These are phyloP conservation scores for Adiantum capillusveneris DNA, from an alignment of 75 land plant genomes.

Conservation along the genomic window DNA sequence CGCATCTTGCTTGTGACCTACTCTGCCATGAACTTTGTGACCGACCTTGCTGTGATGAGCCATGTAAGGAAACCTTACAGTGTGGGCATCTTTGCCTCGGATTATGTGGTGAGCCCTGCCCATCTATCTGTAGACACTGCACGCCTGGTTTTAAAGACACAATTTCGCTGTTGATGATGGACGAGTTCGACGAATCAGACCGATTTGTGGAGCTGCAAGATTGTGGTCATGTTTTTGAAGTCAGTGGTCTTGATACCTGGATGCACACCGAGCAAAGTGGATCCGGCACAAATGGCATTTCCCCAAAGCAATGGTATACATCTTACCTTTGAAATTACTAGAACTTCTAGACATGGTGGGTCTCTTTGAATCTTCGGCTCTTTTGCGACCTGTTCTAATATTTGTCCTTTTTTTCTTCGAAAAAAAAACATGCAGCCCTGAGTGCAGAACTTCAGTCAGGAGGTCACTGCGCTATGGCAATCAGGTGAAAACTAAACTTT, in stretches of 20 bases:
- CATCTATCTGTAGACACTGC: slow-evolving; percentile 12
- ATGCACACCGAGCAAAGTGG: slow-evolving; percentile 13
- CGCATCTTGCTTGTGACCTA: slow-evolving; percentile 10
- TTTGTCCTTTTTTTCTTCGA: not conserved
- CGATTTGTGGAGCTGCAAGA: slow-evolving; percentile 17
- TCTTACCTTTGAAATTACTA: not conserved
- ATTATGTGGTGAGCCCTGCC: slow-evolving; percentile 21
- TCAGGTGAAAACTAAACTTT: slow-evolving; percentile 11
- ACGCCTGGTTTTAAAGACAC: slow-evolving; percentile 3
- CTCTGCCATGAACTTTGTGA: slow-evolving; percentile 15
- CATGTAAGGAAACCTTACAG: slow-evolving; percentile 7
- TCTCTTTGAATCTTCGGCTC: not conserved
- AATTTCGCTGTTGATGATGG: slow-evolving; percentile 13
- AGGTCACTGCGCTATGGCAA: slow-evolving; percentile 15
- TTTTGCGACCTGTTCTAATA: not conserved
- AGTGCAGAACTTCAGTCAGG: slow-evolving; percentile 12
- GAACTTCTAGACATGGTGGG: too few relatives aligned
- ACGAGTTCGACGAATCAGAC: slow-evolving; percentile 8
- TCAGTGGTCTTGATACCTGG: slow-evolving; percentile 21
- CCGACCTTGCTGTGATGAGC: slow-evolving; percentile 9
- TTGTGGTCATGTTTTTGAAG: slow-evolving; percentile 25
- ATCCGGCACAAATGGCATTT: not conserved
- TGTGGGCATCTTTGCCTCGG: slow-evolving; percentile 26
- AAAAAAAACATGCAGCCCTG: slow-evolving; percentile 7
- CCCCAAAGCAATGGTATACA: slow-evolving; percentile 9